phyloP scores from a whole-genome alignment of 2,329 filamentous ascomycete genomes.

The Xylariaceae sp. region DNA sequence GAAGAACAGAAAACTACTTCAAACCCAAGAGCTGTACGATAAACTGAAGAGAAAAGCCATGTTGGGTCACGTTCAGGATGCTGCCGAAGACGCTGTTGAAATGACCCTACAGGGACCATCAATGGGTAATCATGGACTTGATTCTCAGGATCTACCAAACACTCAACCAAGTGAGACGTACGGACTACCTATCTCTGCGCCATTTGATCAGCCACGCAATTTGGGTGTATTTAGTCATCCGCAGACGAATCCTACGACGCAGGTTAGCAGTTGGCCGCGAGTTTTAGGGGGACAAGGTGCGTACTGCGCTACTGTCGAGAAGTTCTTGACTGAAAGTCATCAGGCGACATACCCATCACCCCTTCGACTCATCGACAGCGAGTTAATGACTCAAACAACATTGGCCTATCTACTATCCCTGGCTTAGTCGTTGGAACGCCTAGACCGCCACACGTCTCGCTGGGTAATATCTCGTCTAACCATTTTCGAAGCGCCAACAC shows the following conservation, averaged over 20 bases:
- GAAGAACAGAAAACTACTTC: constrained; percentile 63
- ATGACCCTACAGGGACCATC: constrained; percentile 34
- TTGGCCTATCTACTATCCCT: constrained; percentile 31
- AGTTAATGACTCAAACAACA: constrained; percentile 22
- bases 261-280: constrained; percentile 14
- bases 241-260: constrained; percentile 9
- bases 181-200: constrained; percentile 5
- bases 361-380: constrained; percentile 34
- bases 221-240: constrained; percentile 6
- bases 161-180: constrained; percentile 12
- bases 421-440: constrained; percentile 32
- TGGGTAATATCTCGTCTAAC: constrained; percentile 16
- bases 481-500: constrained; percentile 15
- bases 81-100: constrained; percentile 47
- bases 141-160: constrained; percentile 13
- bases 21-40: constrained; percentile 62
- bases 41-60: constrained; percentile 53
- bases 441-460: constrained; percentile 20
- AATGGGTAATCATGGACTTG: constrained; percentile 8
- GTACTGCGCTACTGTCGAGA: neutral
- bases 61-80: constrained; percentile 49
- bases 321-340: constrained; percentile 4
- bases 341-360: constrained; percentile 32
- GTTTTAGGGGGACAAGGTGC: constrained; percentile 15
- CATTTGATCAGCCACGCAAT: constrained; percentile 8